phyloP scores from a whole-genome alignment of 352 stramenopile genomes.

The Globisporangium cederbergense region DNA sequence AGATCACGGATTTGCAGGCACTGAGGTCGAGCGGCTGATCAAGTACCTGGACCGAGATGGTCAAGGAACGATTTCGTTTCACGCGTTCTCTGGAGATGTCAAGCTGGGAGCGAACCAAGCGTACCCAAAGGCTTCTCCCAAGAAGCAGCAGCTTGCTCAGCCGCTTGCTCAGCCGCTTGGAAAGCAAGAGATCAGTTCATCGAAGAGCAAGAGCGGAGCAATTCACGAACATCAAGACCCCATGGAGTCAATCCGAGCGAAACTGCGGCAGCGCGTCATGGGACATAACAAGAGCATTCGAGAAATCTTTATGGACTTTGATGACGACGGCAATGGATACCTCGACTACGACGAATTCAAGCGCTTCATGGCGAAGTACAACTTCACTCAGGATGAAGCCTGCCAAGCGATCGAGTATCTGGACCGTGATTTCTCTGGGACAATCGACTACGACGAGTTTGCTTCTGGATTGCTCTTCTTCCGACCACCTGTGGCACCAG shows the following conservation, averaged over 20 bases:
- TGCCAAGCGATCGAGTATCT: conserved; percentile 43
- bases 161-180: conserved; percentile 28
- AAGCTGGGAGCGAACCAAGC: conserved; percentile 35
- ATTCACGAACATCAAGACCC: conserved; percentile 24
- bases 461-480: conserved; percentile 65
- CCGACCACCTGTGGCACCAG: conserved; percentile 26
- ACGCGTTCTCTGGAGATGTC: conserved; percentile 41
- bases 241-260: conserved; percentile 52
- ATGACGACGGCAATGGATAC: conserved; percentile 48
- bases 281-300: conserved; percentile 70
- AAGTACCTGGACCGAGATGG: conserved; percentile 34
- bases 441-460: conserved; percentile 77
- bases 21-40: conserved; percentile 47
- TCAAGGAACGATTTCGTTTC: conserved; percentile 48
- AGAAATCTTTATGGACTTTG: conserved; percentile 69
- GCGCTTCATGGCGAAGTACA: conserved; percentile 63
- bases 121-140: conserved; percentile 41
- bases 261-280: conserved; percentile 63
- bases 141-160: conserved; percentile 41
- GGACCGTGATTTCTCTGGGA: conserved; percentile 53
- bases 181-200: conserved; percentile 20
- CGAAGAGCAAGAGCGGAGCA: conserved; percentile 11
- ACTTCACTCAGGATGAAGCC: conserved; percentile 46
- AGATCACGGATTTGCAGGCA: conserved; percentile 50
- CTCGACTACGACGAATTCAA: conserved; percentile 70